Base-by-base conservation (phyloP, 2,329 filamentous ascomycete species). In the Ophiostoma montium region DNA sequence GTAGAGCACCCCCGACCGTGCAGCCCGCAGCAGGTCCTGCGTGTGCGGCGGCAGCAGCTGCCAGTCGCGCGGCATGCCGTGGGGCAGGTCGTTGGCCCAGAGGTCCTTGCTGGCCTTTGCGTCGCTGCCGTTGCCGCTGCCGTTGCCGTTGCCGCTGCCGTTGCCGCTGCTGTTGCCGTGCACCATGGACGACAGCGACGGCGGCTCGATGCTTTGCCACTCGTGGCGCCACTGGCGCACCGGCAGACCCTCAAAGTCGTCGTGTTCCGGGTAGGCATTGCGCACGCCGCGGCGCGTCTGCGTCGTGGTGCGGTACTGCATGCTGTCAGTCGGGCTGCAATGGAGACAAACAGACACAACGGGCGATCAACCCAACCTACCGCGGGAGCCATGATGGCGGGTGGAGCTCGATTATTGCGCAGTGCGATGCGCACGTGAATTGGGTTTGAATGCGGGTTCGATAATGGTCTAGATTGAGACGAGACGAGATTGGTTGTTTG, bases 201-300 rank as follows among this genome's bases (percentile, higher is more conserved):
- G 77, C 47, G 86, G 81, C 56, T 78, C 79, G 60, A 90, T 69
- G 38, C 69, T 82, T 50, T 86, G 74, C 65, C 70, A 71, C 51
- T 84, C 79, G 55, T 84, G 80, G 50, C 85, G 80, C 84, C 88
- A 96, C 75, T 94, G 87, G 60, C 88, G 83, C 51, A 95, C 84
- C 15, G 90, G 90, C 11, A 95, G 74, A 52, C 88, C 75, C 65
- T 80, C 76, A 50, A 79, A 78, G 54, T 78, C 75, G 58, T 80
- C 76, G 57, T 78, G 75, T 55, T 80, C 76, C 35, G 71, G 68
- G 54, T 75, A 77, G 47, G 69, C 72, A 54, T 70, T 65, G 50
- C 76, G 70, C 53, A 72, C 73, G 54, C 75, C 74, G 54, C 76
- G 73, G 61, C 76, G 68, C 48, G 75, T 78, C 65, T 76, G 62